Conservation (phyloP, 495 filamentous ascomycete genomes). For the Aspergillus sclerotiicarbonarius region DNA sequence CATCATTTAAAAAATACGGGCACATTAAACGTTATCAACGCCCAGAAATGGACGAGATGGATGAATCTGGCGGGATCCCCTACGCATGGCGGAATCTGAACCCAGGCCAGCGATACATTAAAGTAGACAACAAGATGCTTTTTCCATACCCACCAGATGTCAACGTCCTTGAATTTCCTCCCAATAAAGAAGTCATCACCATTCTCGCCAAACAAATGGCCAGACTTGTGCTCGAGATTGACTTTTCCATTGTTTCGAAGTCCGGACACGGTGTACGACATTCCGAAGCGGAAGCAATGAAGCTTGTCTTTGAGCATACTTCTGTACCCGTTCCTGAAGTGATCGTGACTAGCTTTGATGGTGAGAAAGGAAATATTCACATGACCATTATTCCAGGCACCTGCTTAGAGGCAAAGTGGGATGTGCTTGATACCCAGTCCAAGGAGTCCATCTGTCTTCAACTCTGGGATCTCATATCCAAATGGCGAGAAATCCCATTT, state of each 20-base stretch:
- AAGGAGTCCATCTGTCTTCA: slow-evolving; percentile 35
- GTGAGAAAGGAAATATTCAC: slow-evolving; percentile 17
- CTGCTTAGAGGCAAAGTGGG: slow-evolving; percentile 27
- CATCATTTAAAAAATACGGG: no score
- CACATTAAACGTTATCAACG: no score
- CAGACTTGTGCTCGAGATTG: slow-evolving; percentile 22
- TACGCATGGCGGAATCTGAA: not conserved
- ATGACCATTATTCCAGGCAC: slow-evolving; percentile 27
- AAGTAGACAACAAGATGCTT: slow-evolving; percentile 12
- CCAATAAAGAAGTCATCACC: slow-evolving; percentile 22
- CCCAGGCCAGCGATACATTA: not conserved
- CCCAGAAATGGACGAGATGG: not conserved
- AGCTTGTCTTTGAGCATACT: slow-evolving; percentile 25
- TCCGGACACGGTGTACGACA: slow-evolving; percentile 20
- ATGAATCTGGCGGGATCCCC: not conserved
- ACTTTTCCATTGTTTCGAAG: slow-evolving; percentile 24
- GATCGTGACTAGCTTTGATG: not conserved
- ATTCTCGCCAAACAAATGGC: slow-evolving; percentile 24
- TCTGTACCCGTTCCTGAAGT: slow-evolving; percentile 27
- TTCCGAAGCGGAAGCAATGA: slow-evolving; percentile 33
- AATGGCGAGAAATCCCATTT: slow-evolving; percentile 27
- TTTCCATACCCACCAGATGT: slow-evolving; percentile 19
- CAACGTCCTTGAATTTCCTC: slow-evolving; percentile 14
- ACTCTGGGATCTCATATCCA: slow-evolving; percentile 31
- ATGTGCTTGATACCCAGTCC: slow-evolving; percentile 23